These are phyloP conservation scores for Dictyostelium purpureum DNA, from an alignment of 78 protist genomes.

Conservation along the genomic window DNA sequence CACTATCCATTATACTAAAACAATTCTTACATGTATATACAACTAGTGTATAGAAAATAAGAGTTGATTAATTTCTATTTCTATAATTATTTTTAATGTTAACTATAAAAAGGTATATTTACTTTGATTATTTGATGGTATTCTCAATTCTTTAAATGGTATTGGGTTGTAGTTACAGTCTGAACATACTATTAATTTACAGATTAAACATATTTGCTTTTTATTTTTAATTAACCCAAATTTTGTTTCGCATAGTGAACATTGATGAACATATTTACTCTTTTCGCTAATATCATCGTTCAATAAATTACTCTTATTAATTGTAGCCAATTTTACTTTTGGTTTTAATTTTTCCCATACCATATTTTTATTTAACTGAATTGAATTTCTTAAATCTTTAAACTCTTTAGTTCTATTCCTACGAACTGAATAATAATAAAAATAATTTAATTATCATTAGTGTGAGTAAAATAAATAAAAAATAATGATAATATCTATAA, in stretches of 20 bases:
- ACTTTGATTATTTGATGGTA: neutral
- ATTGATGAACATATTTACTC: slow-evolving; percentile 21
- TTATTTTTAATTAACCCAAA: slow-evolving; percentile 58
- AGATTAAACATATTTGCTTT: slow-evolving; percentile 57
- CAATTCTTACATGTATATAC: slow-evolving; percentile 51
- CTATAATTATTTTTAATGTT: neutral
- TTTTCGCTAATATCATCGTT: neutral
- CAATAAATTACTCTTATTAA: slow-evolving; percentile 17
- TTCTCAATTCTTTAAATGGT: slow-evolving; percentile 7
- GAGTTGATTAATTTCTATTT: neutral
- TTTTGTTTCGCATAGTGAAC: slow-evolving; percentile 37
- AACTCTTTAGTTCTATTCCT: slow-evolving; percentile 52
- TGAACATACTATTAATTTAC: slow-evolving; percentile 42
- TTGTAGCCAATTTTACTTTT: slow-evolving; percentile 31
- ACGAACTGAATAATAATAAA: neutral
- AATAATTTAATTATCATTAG: no score
- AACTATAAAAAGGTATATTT: no score
- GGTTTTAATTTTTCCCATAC: slow-evolving; percentile 13
- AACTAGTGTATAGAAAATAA: no score
- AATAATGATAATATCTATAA: no score
- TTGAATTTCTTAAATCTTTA: neutral
- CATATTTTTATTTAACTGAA: neutral
- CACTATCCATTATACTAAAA: neutral
- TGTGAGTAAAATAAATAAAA: no score
- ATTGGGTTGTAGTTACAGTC: slow-evolving; percentile 38